Percentiles rank a stretch among this genome's conserved stretches.
Conservation (phyloP, 305 asterid genomes). For the Fraxinus nigra region DNA sequence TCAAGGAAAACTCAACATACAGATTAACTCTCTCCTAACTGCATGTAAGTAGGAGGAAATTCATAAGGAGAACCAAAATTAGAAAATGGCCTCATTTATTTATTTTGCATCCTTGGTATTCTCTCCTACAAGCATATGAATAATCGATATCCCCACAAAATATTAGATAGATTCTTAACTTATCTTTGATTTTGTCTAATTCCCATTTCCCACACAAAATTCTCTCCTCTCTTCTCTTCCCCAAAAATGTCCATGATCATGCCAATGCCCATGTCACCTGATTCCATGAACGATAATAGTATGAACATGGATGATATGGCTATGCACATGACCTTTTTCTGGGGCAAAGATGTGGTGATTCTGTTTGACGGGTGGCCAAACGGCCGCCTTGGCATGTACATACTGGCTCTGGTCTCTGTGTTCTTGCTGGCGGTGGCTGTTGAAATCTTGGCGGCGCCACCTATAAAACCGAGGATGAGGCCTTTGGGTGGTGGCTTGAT, state of each 20-base stretch:
- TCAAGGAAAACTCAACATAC: no score
- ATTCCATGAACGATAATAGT: slow-evolving; percentile 23
- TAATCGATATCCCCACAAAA: background rate
- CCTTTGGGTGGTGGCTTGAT: slow-evolving; percentile 32
- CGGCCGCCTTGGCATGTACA: slow-evolving; percentile 52
- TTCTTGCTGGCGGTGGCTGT: slow-evolving; percentile 38
- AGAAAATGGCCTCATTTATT: background rate
- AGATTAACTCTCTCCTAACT: no score
- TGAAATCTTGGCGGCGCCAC: slow-evolving; percentile 46
- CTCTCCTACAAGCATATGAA: background rate
- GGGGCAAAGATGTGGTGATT: slow-evolving; percentile 67
- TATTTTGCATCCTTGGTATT: background rate
- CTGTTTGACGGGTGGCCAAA: slow-evolving; percentile 73
- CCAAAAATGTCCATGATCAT: slow-evolving; percentile 32
- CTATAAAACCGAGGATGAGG: slow-evolving; percentile 14
- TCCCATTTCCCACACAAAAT: background rate
- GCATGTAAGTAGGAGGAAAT: no score
- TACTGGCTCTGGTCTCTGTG: slow-evolving; percentile 46
- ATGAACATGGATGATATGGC: slow-evolving; percentile 35
- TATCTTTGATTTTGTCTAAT: background rate
- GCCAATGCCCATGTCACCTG: slow-evolving; percentile 38
- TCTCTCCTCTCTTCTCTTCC: background rate
- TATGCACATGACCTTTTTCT: slow-evolving; percentile 70
- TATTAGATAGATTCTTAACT: background rate
- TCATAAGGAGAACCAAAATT: no score